These are phyloP conservation scores for Fusarium albidum DNA, from an alignment of 2,329 filamentous ascomycete species.

Conservation along the genomic window DNA sequence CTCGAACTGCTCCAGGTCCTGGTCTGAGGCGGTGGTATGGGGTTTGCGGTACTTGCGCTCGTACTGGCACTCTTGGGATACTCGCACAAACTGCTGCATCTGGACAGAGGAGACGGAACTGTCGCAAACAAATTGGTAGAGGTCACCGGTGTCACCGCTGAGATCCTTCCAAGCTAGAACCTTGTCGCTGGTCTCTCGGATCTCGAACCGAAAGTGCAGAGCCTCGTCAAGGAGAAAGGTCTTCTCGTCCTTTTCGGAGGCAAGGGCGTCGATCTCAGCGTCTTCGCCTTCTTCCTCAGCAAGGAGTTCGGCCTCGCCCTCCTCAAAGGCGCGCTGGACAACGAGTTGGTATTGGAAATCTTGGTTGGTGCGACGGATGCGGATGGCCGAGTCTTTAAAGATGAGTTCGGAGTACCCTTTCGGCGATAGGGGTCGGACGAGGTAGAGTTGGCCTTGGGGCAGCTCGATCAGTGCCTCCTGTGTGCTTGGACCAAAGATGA, in stretches of 20 bases:
- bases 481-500: constrained; percentile 85
- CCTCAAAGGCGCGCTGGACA: constrained; percentile 94
- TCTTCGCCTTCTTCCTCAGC: constrained; percentile 91
- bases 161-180: constrained; percentile 95
- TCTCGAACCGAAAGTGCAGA: constrained; percentile 85
- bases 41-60: constrained; percentile 91
- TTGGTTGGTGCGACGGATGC: constrained; percentile 90
- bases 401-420: constrained; percentile 99
- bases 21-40: constrained; percentile 80
- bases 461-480: constrained; percentile 96
- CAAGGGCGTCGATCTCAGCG: constrained; percentile 76
- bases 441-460: constrained; percentile 94
- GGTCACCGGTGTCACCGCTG: constrained; percentile 89
- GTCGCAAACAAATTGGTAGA: constrained; percentile 99
- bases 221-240: constrained; percentile 94
- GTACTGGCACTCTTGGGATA: constrained; percentile 94
- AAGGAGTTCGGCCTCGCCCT: constrained; percentile 91
- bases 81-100: constrained; percentile 80
- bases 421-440: constrained; percentile 92
- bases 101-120: constrained; percentile 72
- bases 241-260: constrained; percentile 92
- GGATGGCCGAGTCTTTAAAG: constrained; percentile 95
- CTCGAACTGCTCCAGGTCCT: constrained; percentile 82
- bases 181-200: constrained; percentile 80
- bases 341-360: constrained; percentile 98